phyloP scores from a whole-genome alignment of 805 yeast genomes.

The Ogataea pini region DNA sequence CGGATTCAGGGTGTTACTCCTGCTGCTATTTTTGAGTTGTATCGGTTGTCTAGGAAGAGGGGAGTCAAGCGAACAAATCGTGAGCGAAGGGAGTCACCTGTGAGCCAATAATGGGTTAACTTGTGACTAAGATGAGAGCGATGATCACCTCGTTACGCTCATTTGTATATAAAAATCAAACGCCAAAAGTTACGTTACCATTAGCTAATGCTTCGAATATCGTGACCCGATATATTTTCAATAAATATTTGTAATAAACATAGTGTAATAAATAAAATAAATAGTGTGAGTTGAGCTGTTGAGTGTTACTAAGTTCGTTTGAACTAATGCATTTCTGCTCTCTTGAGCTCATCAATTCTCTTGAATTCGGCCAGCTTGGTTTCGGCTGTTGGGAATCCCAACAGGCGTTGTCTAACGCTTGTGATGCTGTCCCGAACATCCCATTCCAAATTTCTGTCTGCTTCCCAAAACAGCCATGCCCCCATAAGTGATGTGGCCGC shows the following conservation, averaged over 20 bases:
- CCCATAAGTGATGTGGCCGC: slow-evolving; percentile 37
- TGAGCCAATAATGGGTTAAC: not conserved
- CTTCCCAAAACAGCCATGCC: slow-evolving; percentile 38
- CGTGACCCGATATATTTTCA: too few relatives aligned
- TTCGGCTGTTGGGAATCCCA: slow-evolving; percentile 37
- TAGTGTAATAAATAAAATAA: slow-evolving; percentile 6
- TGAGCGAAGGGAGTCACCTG: not conserved
- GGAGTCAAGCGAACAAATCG: not conserved
- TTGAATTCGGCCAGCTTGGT: slow-evolving; percentile 35
- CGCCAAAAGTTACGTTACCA: too few relatives aligned
- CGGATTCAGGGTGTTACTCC: slow-evolving; percentile 95
- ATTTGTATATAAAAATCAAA: not conserved
- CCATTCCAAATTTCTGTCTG: slow-evolving; percentile 34
- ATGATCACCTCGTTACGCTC: not conserved
- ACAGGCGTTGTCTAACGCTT: slow-evolving; percentile 28
- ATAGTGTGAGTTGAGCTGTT: not conserved
- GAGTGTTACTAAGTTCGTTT: not conserved
- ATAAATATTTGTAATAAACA: slow-evolving; percentile 1
- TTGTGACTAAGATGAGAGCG: too few relatives aligned
- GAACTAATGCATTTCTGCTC: not conserved
- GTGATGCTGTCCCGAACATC: slow-evolving; percentile 35
- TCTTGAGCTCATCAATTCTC: slow-evolving; percentile 20
- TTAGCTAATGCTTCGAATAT: too few relatives aligned
- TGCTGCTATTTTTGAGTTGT: slow-evolving; percentile 82
- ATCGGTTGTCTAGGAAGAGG: slow-evolving; percentile 45